A percentile compares a stretch with the other conserved stretches of the same genome.
These are phyloP conservation scores for Lactarius evosmus DNA, from an alignment of 768 basidiomycete genomes.

Conservation along the genomic window DNA sequence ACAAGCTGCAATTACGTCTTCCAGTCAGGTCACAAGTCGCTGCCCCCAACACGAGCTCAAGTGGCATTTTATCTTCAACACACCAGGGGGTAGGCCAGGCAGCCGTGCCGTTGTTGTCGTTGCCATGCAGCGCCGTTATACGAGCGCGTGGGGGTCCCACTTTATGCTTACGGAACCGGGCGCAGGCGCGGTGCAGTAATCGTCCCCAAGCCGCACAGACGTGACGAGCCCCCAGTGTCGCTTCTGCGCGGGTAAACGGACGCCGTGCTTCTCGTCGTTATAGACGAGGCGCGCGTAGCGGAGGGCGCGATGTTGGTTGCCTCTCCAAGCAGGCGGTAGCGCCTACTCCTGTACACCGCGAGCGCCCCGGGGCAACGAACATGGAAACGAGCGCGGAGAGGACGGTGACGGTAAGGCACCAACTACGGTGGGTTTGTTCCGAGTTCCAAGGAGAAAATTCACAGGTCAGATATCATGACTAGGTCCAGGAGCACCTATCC, in stretches of 20 bases:
- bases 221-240: background rate
- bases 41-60: background rate
- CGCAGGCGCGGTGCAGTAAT: too few relatives aligned
- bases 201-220: too few relatives aligned
- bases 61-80: constrained; percentile 22
- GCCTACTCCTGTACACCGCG: constrained; percentile 47
- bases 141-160: background rate
- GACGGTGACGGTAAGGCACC: constrained; percentile 51
- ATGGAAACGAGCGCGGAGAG: constrained; percentile 46
- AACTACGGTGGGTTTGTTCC: constrained; percentile 63
- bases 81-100: background rate
- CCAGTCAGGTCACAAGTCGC: background rate
- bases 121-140: constrained; percentile 4
- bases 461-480: constrained; percentile 29
- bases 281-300: background rate
- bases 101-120: background rate
- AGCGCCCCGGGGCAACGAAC: constrained; percentile 43
- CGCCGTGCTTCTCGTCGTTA: constrained; percentile 5
- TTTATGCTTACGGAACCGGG: background rate
- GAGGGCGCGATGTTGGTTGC: constrained; percentile 30
- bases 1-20: constrained; percentile 16
- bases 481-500: constrained; percentile 5
- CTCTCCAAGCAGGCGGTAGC: constrained; percentile 33
- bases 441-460: constrained; percentile 33
- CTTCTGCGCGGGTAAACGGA: background rate